A percentile compares a stretch with the other conserved stretches of the same genome.
phyloP scores from a whole-genome alignment of 495 filamentous ascomycete genomes.

The Oidiodendron maius region DNA sequence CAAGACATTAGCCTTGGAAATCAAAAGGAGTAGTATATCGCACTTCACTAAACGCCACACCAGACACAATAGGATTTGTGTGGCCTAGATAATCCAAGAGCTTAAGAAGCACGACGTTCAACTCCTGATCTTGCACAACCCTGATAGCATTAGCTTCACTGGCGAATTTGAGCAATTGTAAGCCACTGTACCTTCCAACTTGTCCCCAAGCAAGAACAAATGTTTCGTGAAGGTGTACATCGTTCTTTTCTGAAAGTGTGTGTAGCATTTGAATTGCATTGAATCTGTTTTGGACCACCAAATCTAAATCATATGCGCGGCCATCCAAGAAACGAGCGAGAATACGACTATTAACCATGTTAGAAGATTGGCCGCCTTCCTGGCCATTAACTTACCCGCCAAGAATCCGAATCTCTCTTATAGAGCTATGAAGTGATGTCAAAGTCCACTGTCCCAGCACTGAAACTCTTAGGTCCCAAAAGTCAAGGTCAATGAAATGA shows the following conservation, averaged over 20 bases:
- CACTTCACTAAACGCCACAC: constrained; percentile 72
- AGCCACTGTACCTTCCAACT: constrained; percentile 44
- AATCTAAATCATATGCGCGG: constrained; percentile 30
- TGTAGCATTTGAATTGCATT: constrained; percentile 63
- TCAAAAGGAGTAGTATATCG: constrained; percentile 16
- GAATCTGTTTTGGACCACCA: constrained; percentile 58
- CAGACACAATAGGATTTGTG: constrained; percentile 70
- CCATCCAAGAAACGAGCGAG: constrained; percentile 59
- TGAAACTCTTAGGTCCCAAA: constrained; percentile 62
- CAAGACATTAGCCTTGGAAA: constrained; percentile 31
- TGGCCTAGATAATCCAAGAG: constrained; percentile 85
- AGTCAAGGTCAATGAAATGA: constrained; percentile 49
- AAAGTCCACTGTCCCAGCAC: constrained; percentile 73
- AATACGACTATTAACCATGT: constrained; percentile 37
- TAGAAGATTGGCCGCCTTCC: neutral
- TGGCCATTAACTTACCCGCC: constrained; percentile 38
- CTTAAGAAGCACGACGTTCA: constrained; percentile 76
- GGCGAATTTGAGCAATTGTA: too few species aligned
- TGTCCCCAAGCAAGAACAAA: constrained; percentile 79
- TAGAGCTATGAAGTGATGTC: constrained; percentile 70
- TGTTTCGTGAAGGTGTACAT: constrained; percentile 66
- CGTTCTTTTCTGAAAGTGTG: constrained; percentile 58
- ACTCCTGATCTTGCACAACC: constrained; percentile 64
- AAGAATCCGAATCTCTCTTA: constrained; percentile 79
- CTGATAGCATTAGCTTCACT: constrained; percentile 26